Base-by-base conservation (phyloP, 2,329 filamentous ascomycete genomes). In the Diaporthe sp. region DNA sequence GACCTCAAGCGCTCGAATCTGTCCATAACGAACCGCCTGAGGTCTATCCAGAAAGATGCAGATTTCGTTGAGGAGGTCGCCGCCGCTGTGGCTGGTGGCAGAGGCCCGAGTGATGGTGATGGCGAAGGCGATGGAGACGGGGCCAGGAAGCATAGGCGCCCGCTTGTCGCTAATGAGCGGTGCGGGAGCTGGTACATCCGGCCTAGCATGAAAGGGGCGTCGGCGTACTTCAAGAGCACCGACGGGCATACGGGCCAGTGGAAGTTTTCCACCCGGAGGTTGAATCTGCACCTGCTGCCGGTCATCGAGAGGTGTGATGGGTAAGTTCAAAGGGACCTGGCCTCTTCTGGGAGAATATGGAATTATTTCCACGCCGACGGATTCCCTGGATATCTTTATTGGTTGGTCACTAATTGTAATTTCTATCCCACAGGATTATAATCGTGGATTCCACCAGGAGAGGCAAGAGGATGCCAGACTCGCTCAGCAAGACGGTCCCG, bases 221-320 rank as follows among this genome's bases (percentile, higher is more conserved):
- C 94, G 78, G 94, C 94, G 44, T 99, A 98, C 85, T 99, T 98
- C 86, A 99, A 99, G 88, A 98, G 95, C 84, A 99, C 97, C 2
- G 97, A 99, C 85, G 97, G 97, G 1, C 97, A 99, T 83, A 92
- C 92, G 71, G 93, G 94, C 12, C 92, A 97, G 81, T 99, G 97
- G 97, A 91, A 92, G 77, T 98, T 98, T 82, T 98, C 94, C 84
- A 90, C 93, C 31, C 87, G 97, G 77, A 89, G 97, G 78, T 85
- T 98, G 80, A 99, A 99, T 82, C 82, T 98, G 80, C 94, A 98
- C 78, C 82, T 98, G 22, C 83, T 98, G 68, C 88, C 92, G 46
- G 80, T 96, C 55, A 88, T 96, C 73, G 91, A 90, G 76, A 81
- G 86, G 74, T 82, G 91, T 83, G 91, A 94, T 80, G 95, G 95